Base-by-base conservation (phyloP, 1,284 basidiomycete genomes). In the Rhodotorula mucilaginosa region DNA sequence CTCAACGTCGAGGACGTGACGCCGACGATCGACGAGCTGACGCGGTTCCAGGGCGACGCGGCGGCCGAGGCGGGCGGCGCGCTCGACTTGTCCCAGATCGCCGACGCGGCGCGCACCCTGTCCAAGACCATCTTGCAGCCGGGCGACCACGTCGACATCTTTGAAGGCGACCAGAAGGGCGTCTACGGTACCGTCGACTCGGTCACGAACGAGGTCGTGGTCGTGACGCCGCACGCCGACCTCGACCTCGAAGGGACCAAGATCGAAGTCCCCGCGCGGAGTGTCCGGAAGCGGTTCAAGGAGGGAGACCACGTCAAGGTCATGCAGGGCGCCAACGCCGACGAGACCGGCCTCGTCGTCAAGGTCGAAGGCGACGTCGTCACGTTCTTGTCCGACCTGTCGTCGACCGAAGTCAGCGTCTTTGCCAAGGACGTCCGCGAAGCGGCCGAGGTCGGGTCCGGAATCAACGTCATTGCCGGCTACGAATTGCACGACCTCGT, bases 271-370 rank as follows among this genome's bases (percentile, higher is more conserved):
- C 90, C 91, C 0, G 91, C 93, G 1, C 85, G 90, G 67, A 91
- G 91, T 79, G 93, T 98, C 5, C 86, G 94, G 76, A 99, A 99
- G 83, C 86, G 90, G 61, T 99, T 99, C 85, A 93, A 93, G 81
- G 87, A 93, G 64, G 97, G 96, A 81, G 96, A 99, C 82, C 97
- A 99, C 80, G 92, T 99, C 83, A 98, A 98, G 84, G 96, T 99
- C 70, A 93, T 97, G 88, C 86, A 89, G 12, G 96, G 96, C 34
- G 90, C 95, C 82, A 97, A 98, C 79, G 87, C 88, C 15, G 93
- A 97, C 79, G 94, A 97, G 82, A 97, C 94, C 10, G 96, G 96
- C 84, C 86, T 99, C 78, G 95, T 99, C 31, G 91, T 99, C 58
- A 90, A 93, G 47, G 91, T 98, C 29, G 79, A 82, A 61, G 80